Percentiles rank a stretch among this genome's conserved stretches.
phyloP scores from a whole-genome alignment of 2,329 filamentous ascomycete species.

The Huntiella bhutanensis region DNA sequence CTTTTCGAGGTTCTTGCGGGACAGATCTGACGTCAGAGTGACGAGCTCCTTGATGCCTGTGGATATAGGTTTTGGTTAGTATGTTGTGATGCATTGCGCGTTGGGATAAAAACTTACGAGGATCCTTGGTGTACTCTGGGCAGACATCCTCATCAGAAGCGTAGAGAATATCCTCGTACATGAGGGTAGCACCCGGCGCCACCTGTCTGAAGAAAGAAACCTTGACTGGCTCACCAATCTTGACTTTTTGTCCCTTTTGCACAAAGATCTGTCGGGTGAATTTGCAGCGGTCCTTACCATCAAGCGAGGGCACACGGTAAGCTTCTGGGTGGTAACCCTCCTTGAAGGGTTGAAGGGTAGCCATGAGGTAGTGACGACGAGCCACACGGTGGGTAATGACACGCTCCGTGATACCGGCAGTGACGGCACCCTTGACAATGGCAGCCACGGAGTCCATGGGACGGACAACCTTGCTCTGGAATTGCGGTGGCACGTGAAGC shows the following conservation, averaged over 20 bases:
- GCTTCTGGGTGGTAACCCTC: slow-evolving; percentile 96
- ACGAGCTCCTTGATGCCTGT: slow-evolving; percentile 97
- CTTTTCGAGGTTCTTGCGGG: slow-evolving; percentile 95
- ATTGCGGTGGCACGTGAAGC: slow-evolving; percentile 91
- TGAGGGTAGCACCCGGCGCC: slow-evolving; percentile 85
- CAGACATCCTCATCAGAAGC: slow-evolving; percentile 96
- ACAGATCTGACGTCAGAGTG: slow-evolving; percentile 89
- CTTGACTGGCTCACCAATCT: slow-evolving; percentile 97
- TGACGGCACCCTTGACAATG: slow-evolving; percentile 96
- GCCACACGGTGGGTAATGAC: slow-evolving; percentile 95
- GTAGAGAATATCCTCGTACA: slow-evolving; percentile 98
- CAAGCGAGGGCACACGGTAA: slow-evolving; percentile 87
- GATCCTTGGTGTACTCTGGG: slow-evolving; percentile 97
- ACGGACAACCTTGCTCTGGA: slow-evolving; percentile 92
- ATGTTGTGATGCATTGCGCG: not conserved
- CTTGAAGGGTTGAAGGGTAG: slow-evolving; percentile 94
- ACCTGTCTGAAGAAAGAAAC: slow-evolving; percentile 98
- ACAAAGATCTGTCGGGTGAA: slow-evolving; percentile 97
- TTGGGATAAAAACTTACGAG: slow-evolving; percentile 48
- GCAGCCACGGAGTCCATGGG: slow-evolving; percentile 98
- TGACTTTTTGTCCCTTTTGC: slow-evolving; percentile 94
- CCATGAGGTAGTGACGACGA: slow-evolving; percentile 96
- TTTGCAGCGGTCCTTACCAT: slow-evolving; percentile 96
- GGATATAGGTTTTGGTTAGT: not conserved
- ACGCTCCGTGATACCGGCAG: slow-evolving; percentile 90